Base-by-base conservation (phyloP, 116 monocot species). In the Posidonia oceanica region DNA sequence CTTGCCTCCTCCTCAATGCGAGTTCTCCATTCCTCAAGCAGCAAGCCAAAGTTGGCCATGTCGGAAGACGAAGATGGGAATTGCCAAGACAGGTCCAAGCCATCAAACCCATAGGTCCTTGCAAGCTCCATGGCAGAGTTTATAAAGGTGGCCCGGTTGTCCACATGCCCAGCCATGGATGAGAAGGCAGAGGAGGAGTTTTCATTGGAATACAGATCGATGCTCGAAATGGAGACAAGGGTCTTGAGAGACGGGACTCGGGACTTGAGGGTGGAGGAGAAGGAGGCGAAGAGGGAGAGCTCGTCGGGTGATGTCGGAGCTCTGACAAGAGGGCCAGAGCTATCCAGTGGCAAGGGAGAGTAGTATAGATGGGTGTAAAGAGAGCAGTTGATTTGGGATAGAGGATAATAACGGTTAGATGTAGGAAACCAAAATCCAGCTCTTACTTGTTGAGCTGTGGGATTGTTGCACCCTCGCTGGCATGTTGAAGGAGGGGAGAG, bases 301-400 rank as follows among this genome's bases (percentile, higher is more conserved):
- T 75, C 61, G 11, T 76, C 41, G n/a, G 40, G 54, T 13, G 58
- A 58, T 1, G 78, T 14, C 0, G 84, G 82, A 18, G 77, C 55
- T 3, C 78, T 18, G 21, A 84, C 75, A 10, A 12, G 48, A 36
- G 54, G 70, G 29, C 23, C 71, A 5, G 74, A 69, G 20, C 59
- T 61, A 36, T 88, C 84, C 11, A 88, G 36, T 64, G 80, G 64
- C 59, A 92, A 73, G 1, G 82, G 77, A 74, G 72, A 86, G 76
- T 86, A 88, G 80, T 86, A 88, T 72, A 93, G 74, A 41, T 93
- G 93, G 52, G 88, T 93, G 73, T 84, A 93, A 58, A 88, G 80
- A 15, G 86, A 79, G 54, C 82, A 66, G 64, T 88, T 77, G 78
- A 93, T 86, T 74, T 65, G 64, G 16, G 83, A 64, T 17, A 86